Evolutionary conservation across 2,329 filamentous ascomycete genomes (phyloP).

Genomic region (Aureobasidium subglaciale): DNA sequence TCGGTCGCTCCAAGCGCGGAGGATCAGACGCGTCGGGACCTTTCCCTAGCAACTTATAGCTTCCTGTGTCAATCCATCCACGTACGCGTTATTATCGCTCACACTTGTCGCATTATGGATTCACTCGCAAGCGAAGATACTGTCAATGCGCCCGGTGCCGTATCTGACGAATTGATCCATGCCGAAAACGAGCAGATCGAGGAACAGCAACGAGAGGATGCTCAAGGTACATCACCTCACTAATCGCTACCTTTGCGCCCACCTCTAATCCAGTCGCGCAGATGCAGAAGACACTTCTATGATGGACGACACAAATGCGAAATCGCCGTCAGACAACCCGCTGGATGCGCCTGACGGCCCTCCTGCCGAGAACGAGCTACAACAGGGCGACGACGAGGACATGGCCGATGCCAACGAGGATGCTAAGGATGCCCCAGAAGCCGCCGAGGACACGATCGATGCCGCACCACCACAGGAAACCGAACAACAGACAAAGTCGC

Average conservation of each 20-base stretch:
- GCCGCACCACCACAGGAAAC: constrained; percentile 52
- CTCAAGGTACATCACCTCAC: constrained; percentile 2
- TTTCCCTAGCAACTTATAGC: not conserved
- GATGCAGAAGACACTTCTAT: constrained; percentile 28
- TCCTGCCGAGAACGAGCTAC: constrained; percentile 26
- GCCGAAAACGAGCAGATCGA: constrained; percentile 29
- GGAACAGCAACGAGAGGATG: constrained; percentile 21
- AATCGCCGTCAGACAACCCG: constrained; percentile 31
- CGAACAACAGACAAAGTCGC: constrained; percentile 52
- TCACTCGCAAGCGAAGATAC: constrained; percentile 18
- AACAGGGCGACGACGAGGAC: constrained; percentile 28
- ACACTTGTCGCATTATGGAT: constrained; percentile 16
- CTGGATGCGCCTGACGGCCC: constrained; percentile 31
- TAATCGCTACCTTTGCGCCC: not conserved
- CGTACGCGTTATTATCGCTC: not conserved
- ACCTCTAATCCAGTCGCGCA: not conserved
- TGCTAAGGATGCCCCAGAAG: constrained; percentile 38
- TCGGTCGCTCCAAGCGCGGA: not conserved
- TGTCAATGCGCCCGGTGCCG: constrained; percentile 25
- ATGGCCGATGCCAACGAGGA: constrained; percentile 58
- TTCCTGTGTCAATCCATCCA: not conserved
- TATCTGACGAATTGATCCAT: constrained; percentile 30
- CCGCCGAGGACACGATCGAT: constrained; percentile 41
- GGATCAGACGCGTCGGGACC: constrained; percentile 3
- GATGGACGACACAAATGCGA: constrained; percentile 23